phyloP scores from a whole-genome alignment of 2,329 filamentous ascomycete genomes.

The Xylaria sp. region DNA sequence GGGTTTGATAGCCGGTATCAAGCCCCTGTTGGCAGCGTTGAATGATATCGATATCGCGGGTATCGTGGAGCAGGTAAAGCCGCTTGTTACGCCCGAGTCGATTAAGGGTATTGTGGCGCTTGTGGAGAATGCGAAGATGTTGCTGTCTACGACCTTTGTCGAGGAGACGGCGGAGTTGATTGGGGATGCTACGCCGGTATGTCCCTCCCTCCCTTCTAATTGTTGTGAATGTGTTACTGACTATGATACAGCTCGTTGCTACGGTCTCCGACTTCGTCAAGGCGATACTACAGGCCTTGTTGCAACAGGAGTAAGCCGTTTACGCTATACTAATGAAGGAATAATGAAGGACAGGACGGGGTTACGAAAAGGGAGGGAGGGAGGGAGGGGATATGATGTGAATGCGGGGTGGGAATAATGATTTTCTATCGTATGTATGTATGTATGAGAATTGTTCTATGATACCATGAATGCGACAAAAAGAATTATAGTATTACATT shows the following conservation, averaged over 20 bases:
- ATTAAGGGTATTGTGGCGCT: conserved; percentile 35
- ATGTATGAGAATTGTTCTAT: conserved; percentile 19
- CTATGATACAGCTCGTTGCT: conserved; percentile 24
- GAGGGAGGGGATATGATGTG: no score
- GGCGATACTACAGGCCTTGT: conserved; percentile 27
- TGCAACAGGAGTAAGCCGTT: conserved; percentile 13
- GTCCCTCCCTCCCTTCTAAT: conserved; percentile 7
- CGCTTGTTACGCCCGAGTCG: conserved; percentile 37
- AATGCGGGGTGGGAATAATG: background rate
- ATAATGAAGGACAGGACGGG: conserved; percentile 1
- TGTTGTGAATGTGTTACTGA: conserved; percentile 4
- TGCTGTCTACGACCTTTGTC: conserved; percentile 38
- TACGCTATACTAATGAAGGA: conserved; percentile 15
- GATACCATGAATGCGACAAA: conserved; percentile 16
- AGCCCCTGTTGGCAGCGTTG: conserved; percentile 26
- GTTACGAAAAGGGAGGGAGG: conserved; percentile 1
- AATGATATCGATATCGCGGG: conserved; percentile 37
- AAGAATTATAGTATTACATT: background rate
- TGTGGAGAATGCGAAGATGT: conserved; percentile 36
- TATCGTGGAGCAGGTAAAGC: conserved; percentile 34
- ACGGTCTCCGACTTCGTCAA: conserved; percentile 30
- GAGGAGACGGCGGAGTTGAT: conserved; percentile 40
- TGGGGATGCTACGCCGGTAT: conserved; percentile 39
- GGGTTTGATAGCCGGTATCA: background rate
- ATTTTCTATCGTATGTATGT: background rate